Conservation (phyloP, 2,329 filamentous ascomycete genomes). For the Trichoderma citrinoviride region DNA sequence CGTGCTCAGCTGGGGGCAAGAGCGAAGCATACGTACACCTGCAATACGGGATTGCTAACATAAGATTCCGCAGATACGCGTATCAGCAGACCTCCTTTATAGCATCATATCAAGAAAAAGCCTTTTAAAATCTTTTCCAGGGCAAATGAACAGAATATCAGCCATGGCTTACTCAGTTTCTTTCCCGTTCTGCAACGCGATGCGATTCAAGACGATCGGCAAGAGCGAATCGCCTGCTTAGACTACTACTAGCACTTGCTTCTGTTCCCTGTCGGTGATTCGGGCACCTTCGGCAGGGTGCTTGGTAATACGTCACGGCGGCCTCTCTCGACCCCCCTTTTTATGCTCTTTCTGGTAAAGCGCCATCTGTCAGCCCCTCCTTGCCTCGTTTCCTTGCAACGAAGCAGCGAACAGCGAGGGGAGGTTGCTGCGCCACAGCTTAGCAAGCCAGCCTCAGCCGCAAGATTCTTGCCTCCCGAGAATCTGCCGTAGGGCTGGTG, state of each 20-base stretch:
- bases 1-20: background rate
- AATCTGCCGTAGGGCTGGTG: background rate
- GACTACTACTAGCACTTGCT: background rate
- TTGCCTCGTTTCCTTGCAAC: background rate
- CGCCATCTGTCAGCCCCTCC: background rate
- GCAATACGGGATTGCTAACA: background rate
- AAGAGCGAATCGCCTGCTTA: background rate
- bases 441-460: background rate
- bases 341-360: background rate
- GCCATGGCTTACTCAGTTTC: background rate
- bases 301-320: constrained; percentile 21
- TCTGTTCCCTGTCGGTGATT: constrained; percentile 8
- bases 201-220: background rate
- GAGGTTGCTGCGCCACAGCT: background rate
- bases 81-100: background rate
- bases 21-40: constrained; percentile 8
- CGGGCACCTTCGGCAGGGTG: constrained; percentile 18
- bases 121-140: background rate
- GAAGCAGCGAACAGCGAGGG: background rate
- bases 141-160: background rate
- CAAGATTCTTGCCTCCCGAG: background rate
- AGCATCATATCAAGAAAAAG: background rate
- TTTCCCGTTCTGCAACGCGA: background rate
- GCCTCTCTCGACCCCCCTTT: constrained; percentile 10
- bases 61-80: constrained; percentile 9